phyloP scores from a whole-genome alignment of 1,139 yeast genomes.

The Magnusiomyces fungicola region DNA sequence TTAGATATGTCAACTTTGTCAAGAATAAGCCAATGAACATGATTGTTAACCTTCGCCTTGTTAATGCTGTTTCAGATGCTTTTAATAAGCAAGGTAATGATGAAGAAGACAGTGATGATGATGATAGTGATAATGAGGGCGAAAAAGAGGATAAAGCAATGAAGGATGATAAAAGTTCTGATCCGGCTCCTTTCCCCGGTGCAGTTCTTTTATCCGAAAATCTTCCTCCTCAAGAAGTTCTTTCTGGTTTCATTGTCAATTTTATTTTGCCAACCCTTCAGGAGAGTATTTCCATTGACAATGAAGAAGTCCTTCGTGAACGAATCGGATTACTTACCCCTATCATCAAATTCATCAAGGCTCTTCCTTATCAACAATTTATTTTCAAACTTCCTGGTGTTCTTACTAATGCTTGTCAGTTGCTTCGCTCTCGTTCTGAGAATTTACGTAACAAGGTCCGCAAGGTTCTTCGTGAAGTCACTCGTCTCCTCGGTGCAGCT shows the following conservation, averaged over 20 bases:
- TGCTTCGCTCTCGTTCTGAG: slow-evolving; percentile 77
- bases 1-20: slow-evolving; percentile 59
- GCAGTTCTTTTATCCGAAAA: slow-evolving; percentile 26
- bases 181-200: slow-evolving; percentile 13
- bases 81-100: slow-evolving; percentile 26
- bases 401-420: slow-evolving; percentile 78
- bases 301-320: slow-evolving; percentile 69
- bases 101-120: slow-evolving; percentile 39
- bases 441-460: slow-evolving; percentile 85
- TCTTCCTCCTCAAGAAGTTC: slow-evolving; percentile 33
- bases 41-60: slow-evolving; percentile 53
- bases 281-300: slow-evolving; percentile 42
- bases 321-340: slow-evolving; percentile 83
- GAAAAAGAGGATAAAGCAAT: slow-evolving; percentile 16
- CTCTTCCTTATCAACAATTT: slow-evolving; percentile 52
- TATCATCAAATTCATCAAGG: slow-evolving; percentile 58
- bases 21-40: slow-evolving; percentile 45
- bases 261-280: slow-evolving; percentile 60
- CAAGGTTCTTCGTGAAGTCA: slow-evolving; percentile 61
- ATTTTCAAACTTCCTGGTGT: slow-evolving; percentile 67
- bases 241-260: slow-evolving; percentile 47
- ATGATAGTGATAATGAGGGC: slow-evolving; percentile 44
- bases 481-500: slow-evolving; percentile 58
- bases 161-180: slow-evolving; percentile 1
- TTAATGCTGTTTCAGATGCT: slow-evolving; percentile 58